Percentiles rank a stretch among this genome's conserved stretches.
phyloP scores from a whole-genome alignment of 1,139 yeast genomes.

The Yamadazyma kanchanaburiensis region DNA sequence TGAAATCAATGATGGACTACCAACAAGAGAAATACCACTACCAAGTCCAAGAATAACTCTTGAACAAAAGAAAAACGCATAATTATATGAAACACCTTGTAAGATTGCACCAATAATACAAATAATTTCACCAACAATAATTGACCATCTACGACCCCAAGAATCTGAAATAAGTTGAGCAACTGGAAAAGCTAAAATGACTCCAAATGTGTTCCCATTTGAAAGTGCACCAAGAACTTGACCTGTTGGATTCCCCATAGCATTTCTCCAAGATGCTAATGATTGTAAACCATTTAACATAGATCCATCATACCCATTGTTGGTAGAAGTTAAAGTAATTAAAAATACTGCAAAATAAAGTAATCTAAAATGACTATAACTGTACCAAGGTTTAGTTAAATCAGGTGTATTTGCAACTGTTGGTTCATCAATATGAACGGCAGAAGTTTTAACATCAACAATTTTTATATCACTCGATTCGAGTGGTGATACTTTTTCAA shows the following conservation, averaged over 20 bases:
- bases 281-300: conserved; percentile 50
- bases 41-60: conserved; percentile 45
- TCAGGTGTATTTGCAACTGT: conserved; percentile 3
- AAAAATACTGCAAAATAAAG: conserved; percentile 37
- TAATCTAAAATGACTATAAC: conserved; percentile 29
- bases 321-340: conserved; percentile 44
- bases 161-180: conserved; percentile 13
- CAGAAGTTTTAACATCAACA: conserved; percentile 1
- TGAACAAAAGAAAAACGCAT: conserved; percentile 35
- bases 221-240: conserved; percentile 30
- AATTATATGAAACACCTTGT: conserved; percentile 38
- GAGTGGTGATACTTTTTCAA: conserved; percentile 1
- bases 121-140: conserved; percentile 21
- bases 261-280: conserved; percentile 28
- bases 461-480: conserved; percentile 2
- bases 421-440: background rate
- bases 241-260: conserved; percentile 40
- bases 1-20: conserved; percentile 36
- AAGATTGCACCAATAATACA: conserved; percentile 35
- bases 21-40: conserved; percentile 29
- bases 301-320: conserved; percentile 51
- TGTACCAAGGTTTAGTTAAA: conserved; percentile 15
- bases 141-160: conserved; percentile 32
- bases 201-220: conserved; percentile 5
- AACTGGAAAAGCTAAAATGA: conserved; percentile 1